Base-by-base conservation (phyloP, 2,329 filamentous ascomycete species). In the Pezicula rhizophila region DNA sequence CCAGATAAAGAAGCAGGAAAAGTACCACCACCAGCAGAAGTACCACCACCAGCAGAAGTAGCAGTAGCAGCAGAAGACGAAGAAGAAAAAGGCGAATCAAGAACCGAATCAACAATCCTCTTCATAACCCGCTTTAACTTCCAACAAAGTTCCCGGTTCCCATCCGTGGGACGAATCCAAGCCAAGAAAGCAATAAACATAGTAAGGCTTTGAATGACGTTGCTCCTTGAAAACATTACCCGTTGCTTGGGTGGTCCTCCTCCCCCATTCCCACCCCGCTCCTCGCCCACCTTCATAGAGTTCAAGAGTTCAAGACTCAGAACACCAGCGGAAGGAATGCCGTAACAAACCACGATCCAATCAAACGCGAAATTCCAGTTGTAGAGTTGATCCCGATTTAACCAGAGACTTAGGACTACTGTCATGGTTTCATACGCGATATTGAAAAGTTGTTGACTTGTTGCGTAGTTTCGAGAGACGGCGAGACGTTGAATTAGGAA, bases 111-210 rank as follows among this genome's bases (percentile, higher is more conserved):
- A 18, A 48, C 6, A 31, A 51, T 51, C 17, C 46, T 33, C 25
- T 31, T 31, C 40, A 48, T 15, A 23, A 51, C 41, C 8, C 45
- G 42, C 12, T 33, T 14, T 3, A 51, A 25, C 11, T 31, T n/a
- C 34, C 40, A 12, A 25, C 39, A 43, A 2, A 49, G 39, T n/a
- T 14, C 20, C 17, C 45, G 39, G 34, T 51, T 51, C 12, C 49
- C 49, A 25, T 51, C 46, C 12, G 46, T 51, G 7, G 45, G 46
- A 15, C 46, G 25, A 8, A 49, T 42, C 49, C 49, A 51, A 28
- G 43, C 33, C n/a, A 51, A 20, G 20, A 51, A 51, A 12, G 26
- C 39, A 11, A 42, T 37, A 31, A 51, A 51, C 33, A 51, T 39
- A 7, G 38, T 51, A 14, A 51, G 37, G 14, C 23, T 38, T 26